phyloP scores from a whole-genome alignment of 495 filamentous ascomycete genomes.

The Aspergillus taichungensis region DNA sequence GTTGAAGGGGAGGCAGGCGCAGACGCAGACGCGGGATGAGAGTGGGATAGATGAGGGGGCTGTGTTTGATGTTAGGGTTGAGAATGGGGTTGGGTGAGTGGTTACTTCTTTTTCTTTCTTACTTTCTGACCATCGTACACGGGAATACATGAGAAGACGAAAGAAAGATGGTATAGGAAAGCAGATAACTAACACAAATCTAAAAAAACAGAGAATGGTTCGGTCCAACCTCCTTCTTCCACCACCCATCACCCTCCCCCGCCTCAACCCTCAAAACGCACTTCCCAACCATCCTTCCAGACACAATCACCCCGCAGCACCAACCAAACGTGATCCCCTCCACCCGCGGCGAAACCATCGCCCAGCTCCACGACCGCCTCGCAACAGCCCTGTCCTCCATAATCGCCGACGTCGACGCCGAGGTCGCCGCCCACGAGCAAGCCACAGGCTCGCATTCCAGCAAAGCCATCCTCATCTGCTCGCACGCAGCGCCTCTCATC shows the following conservation, averaged over 20 bases:
- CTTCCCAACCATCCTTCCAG: slow-evolving; percentile 48
- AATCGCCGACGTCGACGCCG: slow-evolving; percentile 60
- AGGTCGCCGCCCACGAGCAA: slow-evolving; percentile 25
- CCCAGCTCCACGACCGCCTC: slow-evolving; percentile 68
- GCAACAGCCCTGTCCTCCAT: slow-evolving; percentile 61
- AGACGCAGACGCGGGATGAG: no score
- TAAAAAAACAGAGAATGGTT: slow-evolving; percentile 65
- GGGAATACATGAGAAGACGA: no score
- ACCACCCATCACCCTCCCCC: slow-evolving; percentile 70
- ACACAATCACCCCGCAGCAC: slow-evolving; percentile 41
- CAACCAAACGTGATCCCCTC: slow-evolving; percentile 54
- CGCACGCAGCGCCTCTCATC: slow-evolving; percentile 87
- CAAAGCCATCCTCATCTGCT: slow-evolving; percentile 68
- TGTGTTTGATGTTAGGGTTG: slow-evolving; percentile 50
- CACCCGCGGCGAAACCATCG: slow-evolving; percentile 65
- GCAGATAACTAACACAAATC: neutral
- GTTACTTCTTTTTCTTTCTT: neutral
- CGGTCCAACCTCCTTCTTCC: slow-evolving; percentile 57
- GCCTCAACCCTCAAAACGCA: slow-evolving; percentile 47
- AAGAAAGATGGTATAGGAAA: neutral
- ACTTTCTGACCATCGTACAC: neutral
- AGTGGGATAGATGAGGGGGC: slow-evolving; percentile 5
- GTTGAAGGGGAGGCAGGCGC: slow-evolving; percentile 34
- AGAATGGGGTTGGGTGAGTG: slow-evolving; percentile 62
- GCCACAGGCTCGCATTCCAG: slow-evolving; percentile 18